Evolutionary conservation across 2,329 filamentous ascomycete species (phyloP), one percentile per base, ranked within the genome.

Genomic region (Graphiopsis chlorocephala): DNA sequence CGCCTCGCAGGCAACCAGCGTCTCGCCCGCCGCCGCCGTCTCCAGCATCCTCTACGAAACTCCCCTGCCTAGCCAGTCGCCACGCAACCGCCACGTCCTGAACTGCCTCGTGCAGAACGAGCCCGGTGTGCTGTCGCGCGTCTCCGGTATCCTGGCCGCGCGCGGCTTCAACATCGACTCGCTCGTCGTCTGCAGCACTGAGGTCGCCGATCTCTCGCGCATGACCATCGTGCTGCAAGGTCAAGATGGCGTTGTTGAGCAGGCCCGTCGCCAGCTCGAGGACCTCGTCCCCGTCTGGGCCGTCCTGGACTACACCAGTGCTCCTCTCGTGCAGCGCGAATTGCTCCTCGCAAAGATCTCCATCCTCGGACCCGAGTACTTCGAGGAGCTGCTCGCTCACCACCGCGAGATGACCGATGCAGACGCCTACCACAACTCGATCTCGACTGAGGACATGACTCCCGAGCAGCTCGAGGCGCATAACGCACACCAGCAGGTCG

Each of bases 61-160:
- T 3, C 95, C 95, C 6, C 85, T 91, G 20, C 91, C 93, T 8
- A 93, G 92, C 15, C 85, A 85, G 72, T 88, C 88, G 26, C 94
- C 95, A 10, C 90, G 92, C 52, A 98, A 97, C 83, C 90, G 93
- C 63, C 95, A 99, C 80, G 87, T 99, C 76, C 89, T 99, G 80
- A 99, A 99, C 82, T 99, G 95, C 78, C 86, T 99, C 67, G 95
- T 99, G 67, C 95, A 99, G 81, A 99, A 99, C 82, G 95, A 99
- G 83, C 95, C 95, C 14, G 95, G 95, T 82, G 95, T 99, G 64
- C 84, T 99, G 65, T 98, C 94, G 61, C 93, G 95, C 66, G 92
- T 99, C 11, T 98, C 95, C 0, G 95, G 95, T 63, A 98, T 99
- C 75, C 84, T 99, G 35, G 95, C 95, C 14, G 95, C 95, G 50